Base-by-base conservation (phyloP, 1,139 yeast species). In the Nakaseomyces bracarensis region DNA sequence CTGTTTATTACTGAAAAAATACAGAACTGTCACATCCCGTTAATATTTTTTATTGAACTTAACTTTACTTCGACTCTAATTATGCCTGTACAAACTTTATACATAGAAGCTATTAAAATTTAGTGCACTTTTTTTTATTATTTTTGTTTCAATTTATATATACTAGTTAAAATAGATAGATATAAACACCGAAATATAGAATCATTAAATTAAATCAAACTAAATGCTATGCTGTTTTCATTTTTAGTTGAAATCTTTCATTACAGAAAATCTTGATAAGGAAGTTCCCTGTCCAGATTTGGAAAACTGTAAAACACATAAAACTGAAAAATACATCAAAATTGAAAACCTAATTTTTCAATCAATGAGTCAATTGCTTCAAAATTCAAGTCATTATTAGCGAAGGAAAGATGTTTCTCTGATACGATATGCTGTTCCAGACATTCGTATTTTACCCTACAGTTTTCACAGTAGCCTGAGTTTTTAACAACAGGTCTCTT, bases 391-490 rank as follows among this genome's bases (percentile, higher is more conserved):
- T 76, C 77, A 53, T 83, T 79, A 42, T 70, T 66, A 3, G 98
- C 97, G 67, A 86, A 89, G 45, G 77, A 75, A 37, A 84, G 71
- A 61, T 93, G 99, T 52, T 82, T 76, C 39, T 75, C 75, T 19
- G 86, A 72, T 25, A 59, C 58, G 40, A 86, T 74, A 58, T 91
- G 99, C 43, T 77, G 85, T 23, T 79, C 83, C 57, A 89, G 81
- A 52, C 77, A 75, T 41, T 83, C 89, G 58, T 84, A 91, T 58
- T 82, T 82, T 50, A 82, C 85, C 26, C 93, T 73, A 63, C 99
- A 91, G 61, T 91, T 93, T 59, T 91, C 99, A 65, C 98, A 91
- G 63, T 84, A 86, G 0, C 95, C 95, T 40, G 75, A 56, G 46
- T 47, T 51, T 41, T 45, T 53, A 13, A 46, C 45, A 10, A 39